Conservation (phyloP, 1,284 basidiomycete species). For the Phenoliferia sp. region DNA sequence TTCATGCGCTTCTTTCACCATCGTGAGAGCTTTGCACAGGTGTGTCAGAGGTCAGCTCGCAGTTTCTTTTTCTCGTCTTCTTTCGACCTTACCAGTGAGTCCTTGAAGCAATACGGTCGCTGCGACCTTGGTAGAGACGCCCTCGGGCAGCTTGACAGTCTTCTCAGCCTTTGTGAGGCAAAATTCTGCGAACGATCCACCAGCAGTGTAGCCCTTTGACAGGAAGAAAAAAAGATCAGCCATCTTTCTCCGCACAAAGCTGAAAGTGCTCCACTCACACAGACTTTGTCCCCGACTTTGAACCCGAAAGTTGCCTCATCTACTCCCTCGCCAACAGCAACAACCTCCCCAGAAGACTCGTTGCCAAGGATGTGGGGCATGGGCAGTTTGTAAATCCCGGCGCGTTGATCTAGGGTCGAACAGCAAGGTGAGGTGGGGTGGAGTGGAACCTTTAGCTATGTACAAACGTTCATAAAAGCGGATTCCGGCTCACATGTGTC, state of each 20-base stretch:
- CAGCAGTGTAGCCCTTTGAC: slow-evolving; percentile 46
- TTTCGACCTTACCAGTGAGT: slow-evolving; percentile 51
- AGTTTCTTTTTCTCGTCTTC: no score
- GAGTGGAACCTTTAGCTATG: slow-evolving; percentile 8
- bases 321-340: slow-evolving; percentile 57
- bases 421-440: neutral
- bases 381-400: slow-evolving; percentile 49
- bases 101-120: slow-evolving; percentile 69
- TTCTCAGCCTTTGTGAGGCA: slow-evolving; percentile 60
- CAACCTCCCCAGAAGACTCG: slow-evolving; percentile 71
- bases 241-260: neutral
- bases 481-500: slow-evolving; percentile 77
- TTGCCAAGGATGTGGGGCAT: slow-evolving; percentile 73
- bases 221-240: neutral
- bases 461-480: no score
- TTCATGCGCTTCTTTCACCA: slow-evolving; percentile 75
- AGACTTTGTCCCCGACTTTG: slow-evolving; percentile 57
- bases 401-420: slow-evolving; percentile 34
- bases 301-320: slow-evolving; percentile 41
- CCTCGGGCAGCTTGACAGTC: slow-evolving; percentile 48
- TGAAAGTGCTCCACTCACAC: slow-evolving; percentile 1
- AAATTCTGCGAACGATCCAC: slow-evolving; percentile 70
- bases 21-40: slow-evolving; percentile 53
- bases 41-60: no score
- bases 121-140: slow-evolving; percentile 59